A percentile compares a stretch with the other conserved stretches of the same genome.
Evolutionary conservation across 441 rosid genomes (phyloP).

Genomic region (Gossypium laxum): DNA sequence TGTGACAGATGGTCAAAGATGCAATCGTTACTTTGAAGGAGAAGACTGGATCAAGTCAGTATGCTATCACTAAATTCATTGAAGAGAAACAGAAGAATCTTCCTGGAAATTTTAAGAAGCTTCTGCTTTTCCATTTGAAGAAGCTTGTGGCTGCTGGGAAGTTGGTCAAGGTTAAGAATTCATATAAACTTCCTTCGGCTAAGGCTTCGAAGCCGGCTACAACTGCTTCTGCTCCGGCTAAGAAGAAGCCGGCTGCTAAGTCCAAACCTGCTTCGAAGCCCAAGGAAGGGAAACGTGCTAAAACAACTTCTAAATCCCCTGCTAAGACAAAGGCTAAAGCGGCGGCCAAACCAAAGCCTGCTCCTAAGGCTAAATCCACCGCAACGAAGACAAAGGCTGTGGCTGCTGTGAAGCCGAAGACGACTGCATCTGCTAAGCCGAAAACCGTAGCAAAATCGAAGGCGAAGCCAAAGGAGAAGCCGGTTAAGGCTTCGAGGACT

Average conservation of each 20-base stretch:
- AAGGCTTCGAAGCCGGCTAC: conserved; percentile 30
- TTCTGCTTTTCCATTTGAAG: conserved; percentile 51
- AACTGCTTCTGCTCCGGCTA: conserved; percentile 27
- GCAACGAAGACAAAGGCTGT: conserved; percentile 31
- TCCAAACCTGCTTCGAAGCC: conserved; percentile 25
- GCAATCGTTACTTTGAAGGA: conserved; percentile 72
- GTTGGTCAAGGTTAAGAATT: conserved; percentile 62
- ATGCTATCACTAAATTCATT: conserved; percentile 68
- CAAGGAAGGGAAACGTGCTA: conserved; percentile 24
- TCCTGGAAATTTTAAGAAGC: conserved; percentile 57
- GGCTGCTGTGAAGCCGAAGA: conserved; percentile 28
- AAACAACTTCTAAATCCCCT: conserved; percentile 26
- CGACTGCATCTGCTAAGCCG: conserved; percentile 23
- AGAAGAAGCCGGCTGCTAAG: conserved; percentile 28
- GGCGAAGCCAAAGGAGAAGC: conserved; percentile 28
- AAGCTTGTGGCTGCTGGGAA: conserved; percentile 61
- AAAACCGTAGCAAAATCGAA: background rate
- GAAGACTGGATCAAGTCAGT: conserved; percentile 76
- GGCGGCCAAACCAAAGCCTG: conserved; percentile 26
- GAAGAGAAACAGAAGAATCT: conserved; percentile 70
- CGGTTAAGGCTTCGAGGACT: conserved; percentile 39
- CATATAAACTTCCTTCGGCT: conserved; percentile 51
- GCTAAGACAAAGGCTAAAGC: conserved; percentile 24
- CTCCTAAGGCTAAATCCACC: conserved; percentile 25
- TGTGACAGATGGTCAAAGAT: conserved; percentile 64